Evolutionary conservation across 768 basidiomycete species (phyloP), one percentile per base, ranked within the genome.

Genomic region (Lactifluus rugatus): DNA sequence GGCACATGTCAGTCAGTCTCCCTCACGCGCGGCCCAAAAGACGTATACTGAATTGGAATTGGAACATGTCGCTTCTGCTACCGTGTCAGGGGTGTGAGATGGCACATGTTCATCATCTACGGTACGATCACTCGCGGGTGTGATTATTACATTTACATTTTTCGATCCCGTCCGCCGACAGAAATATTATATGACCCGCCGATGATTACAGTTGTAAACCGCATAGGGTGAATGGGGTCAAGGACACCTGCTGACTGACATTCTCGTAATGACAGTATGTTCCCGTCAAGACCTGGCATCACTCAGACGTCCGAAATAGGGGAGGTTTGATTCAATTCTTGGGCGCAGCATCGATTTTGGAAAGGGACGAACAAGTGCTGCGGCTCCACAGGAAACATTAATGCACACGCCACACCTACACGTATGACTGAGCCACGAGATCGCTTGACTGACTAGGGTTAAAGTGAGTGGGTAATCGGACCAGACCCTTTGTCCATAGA

Each of bases 81-180:
- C 45, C 46, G 58, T 55, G 42, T 60, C 58, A 60, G 58, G 59
- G 54, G 59, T 34, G 41, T 26, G 54, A 46, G 41, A 49, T 51
- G 36, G n/a, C 54, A 56, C 59, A 60, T 56, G 58, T 14, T 25
- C 58, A 41, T 34, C n/a, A n/a, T n/a, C n/a, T n/a, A n/a, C n/a
- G n/a, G 19, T 34, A 52, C 58, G 58, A 56, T 60, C 54, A 39
- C 48, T 41, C 26, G 53, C 58, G 7, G 49, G 3, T 39, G 53
- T 25, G 39, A 28, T 39, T 54, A 56, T 60, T 42, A 44, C 52
- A 51, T 50, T 60, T 42, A 44, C 52, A 51, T 50, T 50, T 51
- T 46, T 26, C 58, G 58, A 56, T 60, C 49, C 36, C 21, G 28
- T 41, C 36, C 21, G 52, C 36, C 36, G 26, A 31, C 26, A 44